Percentiles rank a stretch among this genome's conserved stretches.
Conservation (phyloP, 78 protist species). For the Salpingoeca rosetta region DNA sequence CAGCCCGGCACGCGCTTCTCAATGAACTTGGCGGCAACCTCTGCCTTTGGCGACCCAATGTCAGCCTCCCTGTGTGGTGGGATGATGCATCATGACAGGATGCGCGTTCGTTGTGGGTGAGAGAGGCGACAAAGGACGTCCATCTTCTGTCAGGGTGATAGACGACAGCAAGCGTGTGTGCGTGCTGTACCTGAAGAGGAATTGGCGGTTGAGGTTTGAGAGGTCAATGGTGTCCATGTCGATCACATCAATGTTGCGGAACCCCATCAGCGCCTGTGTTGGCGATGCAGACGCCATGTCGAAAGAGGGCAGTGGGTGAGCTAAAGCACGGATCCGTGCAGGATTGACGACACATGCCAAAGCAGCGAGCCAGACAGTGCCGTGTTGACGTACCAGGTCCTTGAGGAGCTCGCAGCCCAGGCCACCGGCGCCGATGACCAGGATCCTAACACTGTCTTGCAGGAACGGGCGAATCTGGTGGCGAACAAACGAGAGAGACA, state of each 20-base stretch:
- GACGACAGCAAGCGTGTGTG: conserved; percentile 69
- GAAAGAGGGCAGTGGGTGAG: too few relatives aligned
- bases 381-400: conserved; percentile 61
- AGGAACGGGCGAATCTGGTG: conserved; percentile 8
- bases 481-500: background rate
- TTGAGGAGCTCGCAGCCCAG: conserved; percentile 98
- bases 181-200: conserved; percentile 77
- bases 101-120: conserved; percentile 35
- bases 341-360: too few relatives aligned
- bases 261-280: conserved; percentile 80
- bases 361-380: too few relatives aligned
- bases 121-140: too few relatives aligned
- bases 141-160: conserved; percentile 72
- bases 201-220: conserved; percentile 94
- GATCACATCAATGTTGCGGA: conserved; percentile 72
- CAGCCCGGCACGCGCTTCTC: conserved; percentile 73
- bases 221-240: conserved; percentile 98
- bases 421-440: conserved; percentile 99
- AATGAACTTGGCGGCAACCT: conserved; percentile 85
- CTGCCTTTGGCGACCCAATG: conserved; percentile 89
- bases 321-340: too few relatives aligned
- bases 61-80: too few relatives aligned
- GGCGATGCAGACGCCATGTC: too few relatives aligned
- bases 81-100: background rate
- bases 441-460: conserved; percentile 44